A percentile compares a stretch with the other conserved stretches of the same genome.
Conservation (phyloP, 805 yeast genomes). For the Clavispora vitiphila region DNA sequence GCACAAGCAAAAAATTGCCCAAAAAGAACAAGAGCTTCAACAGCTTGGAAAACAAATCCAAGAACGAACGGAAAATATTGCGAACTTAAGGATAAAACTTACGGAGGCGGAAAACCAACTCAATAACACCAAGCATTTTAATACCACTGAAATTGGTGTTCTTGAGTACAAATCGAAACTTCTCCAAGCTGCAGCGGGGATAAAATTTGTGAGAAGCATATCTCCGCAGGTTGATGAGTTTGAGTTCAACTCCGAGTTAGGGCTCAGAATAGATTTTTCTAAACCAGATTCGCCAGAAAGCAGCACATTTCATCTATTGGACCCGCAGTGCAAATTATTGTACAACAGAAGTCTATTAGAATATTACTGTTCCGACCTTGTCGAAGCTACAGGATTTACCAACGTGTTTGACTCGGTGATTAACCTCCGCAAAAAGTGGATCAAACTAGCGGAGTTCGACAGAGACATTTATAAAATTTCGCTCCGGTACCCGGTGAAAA, state of each 20-base stretch:
- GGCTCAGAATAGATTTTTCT: slow-evolving; percentile 6
- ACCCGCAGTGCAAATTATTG: slow-evolving; percentile 5
- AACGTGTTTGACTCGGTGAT: slow-evolving; percentile 11
- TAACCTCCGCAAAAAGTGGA: slow-evolving; percentile 6
- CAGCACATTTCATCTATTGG: slow-evolving; percentile 2
- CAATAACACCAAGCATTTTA: slow-evolving; percentile 9
- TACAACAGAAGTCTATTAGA: slow-evolving; percentile 16
- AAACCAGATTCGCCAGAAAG: slow-evolving; percentile 7
- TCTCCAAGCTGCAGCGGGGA: slow-evolving; percentile 22
- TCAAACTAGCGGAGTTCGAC: slow-evolving; percentile 19
- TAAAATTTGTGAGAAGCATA: slow-evolving; percentile 13
- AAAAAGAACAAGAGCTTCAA: slow-evolving; percentile 7
- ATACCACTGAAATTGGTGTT: slow-evolving; percentile 8
- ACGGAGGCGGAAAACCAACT: slow-evolving; percentile 3
- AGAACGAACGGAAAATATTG: slow-evolving; percentile 20
- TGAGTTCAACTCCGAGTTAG: slow-evolving; percentile 9
- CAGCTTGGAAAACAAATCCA: slow-evolving; percentile 12
- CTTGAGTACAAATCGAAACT: slow-evolving; percentile 17
- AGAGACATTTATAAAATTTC: slow-evolving; percentile 26
- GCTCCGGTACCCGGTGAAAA: slow-evolving; percentile 23
- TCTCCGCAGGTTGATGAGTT: slow-evolving; percentile 2
- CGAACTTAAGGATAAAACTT: slow-evolving; percentile 7
- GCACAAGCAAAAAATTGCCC: slow-evolving; percentile 11
- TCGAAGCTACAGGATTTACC: slow-evolving; percentile 6
- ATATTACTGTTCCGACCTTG: slow-evolving; percentile 7